These are phyloP conservation scores for Mimosa pudica DNA, from an alignment of 306 rosid species.

Conservation along the genomic window DNA sequence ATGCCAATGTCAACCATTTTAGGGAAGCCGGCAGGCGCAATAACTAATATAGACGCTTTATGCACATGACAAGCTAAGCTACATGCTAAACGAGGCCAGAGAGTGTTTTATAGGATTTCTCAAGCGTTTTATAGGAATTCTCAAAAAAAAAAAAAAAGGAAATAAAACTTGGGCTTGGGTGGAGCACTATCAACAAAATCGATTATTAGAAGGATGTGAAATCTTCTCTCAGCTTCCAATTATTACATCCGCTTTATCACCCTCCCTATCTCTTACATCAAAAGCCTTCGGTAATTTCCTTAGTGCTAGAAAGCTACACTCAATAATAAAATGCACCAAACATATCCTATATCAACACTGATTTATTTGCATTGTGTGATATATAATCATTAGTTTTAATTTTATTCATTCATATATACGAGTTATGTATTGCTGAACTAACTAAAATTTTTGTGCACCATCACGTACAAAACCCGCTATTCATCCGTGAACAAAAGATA, in stretches of 20 bases:
- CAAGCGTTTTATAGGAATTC: neutral
- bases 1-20: neutral
- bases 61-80: neutral
- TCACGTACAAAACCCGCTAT: neutral
- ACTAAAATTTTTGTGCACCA: neutral
- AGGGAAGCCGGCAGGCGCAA: neutral
- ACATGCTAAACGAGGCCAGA: neutral
- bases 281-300: neutral
- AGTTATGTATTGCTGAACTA: no score
- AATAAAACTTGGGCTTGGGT: neutral
- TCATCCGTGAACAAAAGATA: neutral
- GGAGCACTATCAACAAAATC: neutral
- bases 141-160: neutral
- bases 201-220: neutral
- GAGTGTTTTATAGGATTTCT: neutral
- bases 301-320: neutral
- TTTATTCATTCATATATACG: neutral
- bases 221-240: conserved; percentile 6
- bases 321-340: neutral
- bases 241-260: conserved; percentile 17
- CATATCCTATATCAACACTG: no score
- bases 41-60: neutral
- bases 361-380: neutral
- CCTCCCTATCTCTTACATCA: neutral
- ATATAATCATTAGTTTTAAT: no score